Evolutionary conservation across 257 asterid species (phyloP).

Genomic region (Penstemon barbatus): DNA sequence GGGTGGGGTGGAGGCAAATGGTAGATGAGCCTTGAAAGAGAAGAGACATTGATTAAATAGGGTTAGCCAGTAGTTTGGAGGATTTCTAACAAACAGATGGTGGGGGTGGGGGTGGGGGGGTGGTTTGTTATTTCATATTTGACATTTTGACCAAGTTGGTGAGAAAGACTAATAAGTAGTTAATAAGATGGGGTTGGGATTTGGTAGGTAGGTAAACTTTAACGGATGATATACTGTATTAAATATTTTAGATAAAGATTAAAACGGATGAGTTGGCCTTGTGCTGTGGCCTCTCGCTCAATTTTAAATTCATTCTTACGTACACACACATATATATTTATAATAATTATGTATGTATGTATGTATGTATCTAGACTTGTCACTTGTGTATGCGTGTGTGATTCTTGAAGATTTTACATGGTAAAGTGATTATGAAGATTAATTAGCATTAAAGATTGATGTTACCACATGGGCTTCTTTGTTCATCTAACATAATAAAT

Average conservation of each 20-base stretch:
- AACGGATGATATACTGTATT: slow-evolving; percentile 30
- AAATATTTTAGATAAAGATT: too few species aligned
- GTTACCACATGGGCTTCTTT: slow-evolving; percentile 15
- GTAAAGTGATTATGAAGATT: slow-evolving; percentile 36
- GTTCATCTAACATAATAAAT: slow-evolving; percentile 38
- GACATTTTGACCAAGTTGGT: slow-evolving; percentile 62
- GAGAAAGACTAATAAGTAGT: slow-evolving; percentile 53
- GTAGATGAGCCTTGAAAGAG: slow-evolving; percentile 31
- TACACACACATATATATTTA: slow-evolving; percentile 7
- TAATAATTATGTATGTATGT: neutral
- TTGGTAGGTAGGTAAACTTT: slow-evolving; percentile 85
- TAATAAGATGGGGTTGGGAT: slow-evolving; percentile 61
- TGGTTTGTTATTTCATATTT: neutral
- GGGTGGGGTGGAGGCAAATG: slow-evolving; percentile 16
- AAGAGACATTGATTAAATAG: slow-evolving; percentile 22
- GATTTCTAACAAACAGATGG: slow-evolving; percentile 14
- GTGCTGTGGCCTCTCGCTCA: slow-evolving; percentile 38
- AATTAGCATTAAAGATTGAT: slow-evolving; percentile 29
- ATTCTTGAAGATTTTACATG: slow-evolving; percentile 21
- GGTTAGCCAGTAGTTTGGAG: slow-evolving; percentile 32
- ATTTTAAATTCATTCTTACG: neutral
- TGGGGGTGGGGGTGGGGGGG: slow-evolving; percentile 8
- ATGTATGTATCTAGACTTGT: too few species aligned
- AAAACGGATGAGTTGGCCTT: slow-evolving; percentile 45
- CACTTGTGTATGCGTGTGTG: neutral